Percentiles rank a stretch among this genome's conserved stretches.
Evolutionary conservation across 371 early-diverging fungal species (phyloP).

Genomic region (Rhizopus delemar): DNA sequence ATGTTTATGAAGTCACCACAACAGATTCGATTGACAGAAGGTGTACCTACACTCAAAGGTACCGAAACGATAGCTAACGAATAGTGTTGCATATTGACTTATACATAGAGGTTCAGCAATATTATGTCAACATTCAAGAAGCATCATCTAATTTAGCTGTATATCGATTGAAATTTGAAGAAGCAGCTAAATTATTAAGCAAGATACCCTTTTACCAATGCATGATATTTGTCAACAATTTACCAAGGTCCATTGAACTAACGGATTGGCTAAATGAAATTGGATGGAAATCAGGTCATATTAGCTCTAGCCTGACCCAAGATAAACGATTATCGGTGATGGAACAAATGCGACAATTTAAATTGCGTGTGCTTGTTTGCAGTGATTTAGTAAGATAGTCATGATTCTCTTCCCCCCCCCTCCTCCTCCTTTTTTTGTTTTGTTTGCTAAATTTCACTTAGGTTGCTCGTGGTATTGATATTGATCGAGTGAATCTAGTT

Average conservation of each 20-base stretch:
- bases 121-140: conserved; percentile 38
- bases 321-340: conserved; percentile 64
- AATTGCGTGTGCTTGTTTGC: conserved; percentile 72
- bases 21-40: conserved; percentile 59
- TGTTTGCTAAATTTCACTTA: conserved; percentile 8
- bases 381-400: conserved; percentile 67
- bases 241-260: conserved; percentile 54
- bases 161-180: conserved; percentile 58
- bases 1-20: conserved; percentile 52
- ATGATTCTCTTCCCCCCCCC: background rate
- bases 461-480: conserved; percentile 98
- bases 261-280: conserved; percentile 55
- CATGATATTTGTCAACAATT: conserved; percentile 65
- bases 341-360: conserved; percentile 65
- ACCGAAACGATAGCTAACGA: background rate
- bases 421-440: background rate
- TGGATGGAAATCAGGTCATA: conserved; percentile 62
- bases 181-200: conserved; percentile 47
- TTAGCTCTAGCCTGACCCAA: conserved; percentile 55
- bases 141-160: conserved; percentile 19
- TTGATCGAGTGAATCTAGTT: conserved; percentile 95
- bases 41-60: conserved; percentile 60
- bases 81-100: too few species aligned
- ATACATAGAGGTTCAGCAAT: conserved; percentile 59
- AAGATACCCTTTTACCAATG: conserved; percentile 66